Conservation (phyloP, 352 stramenopile genomes). For the Pilasporangium apinafurcum region DNA sequence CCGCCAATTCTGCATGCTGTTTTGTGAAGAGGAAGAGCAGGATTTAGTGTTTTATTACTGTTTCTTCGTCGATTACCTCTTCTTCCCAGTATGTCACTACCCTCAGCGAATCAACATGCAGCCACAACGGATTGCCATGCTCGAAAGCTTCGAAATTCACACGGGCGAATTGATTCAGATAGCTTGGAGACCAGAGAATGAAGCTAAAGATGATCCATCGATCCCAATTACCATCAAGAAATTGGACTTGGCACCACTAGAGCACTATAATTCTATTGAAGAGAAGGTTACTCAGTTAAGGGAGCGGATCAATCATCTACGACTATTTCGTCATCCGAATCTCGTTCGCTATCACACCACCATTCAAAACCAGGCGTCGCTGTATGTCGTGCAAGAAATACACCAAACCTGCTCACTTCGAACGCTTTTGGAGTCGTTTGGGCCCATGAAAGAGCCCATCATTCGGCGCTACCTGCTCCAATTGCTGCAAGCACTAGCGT, state of each 20-base stretch:
- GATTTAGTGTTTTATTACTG: conserved; percentile 27
- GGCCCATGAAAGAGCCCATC: conserved; percentile 63
- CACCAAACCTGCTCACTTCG: conserved; percentile 37
- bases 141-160: neutral
- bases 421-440: conserved; percentile 64
- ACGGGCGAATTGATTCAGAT: neutral
- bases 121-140: neutral
- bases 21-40: conserved; percentile 13
- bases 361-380: conserved; percentile 16
- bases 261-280: neutral
- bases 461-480: conserved; percentile 64
- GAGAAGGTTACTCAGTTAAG: conserved; percentile 13
- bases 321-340: conserved; percentile 36
- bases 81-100: conserved; percentile 30
- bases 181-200: neutral
- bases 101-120: conserved; percentile 3
- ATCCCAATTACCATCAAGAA: neutral
- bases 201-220: conserved; percentile 7
- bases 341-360: conserved; percentile 28
- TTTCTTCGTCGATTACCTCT: conserved; percentile 46
- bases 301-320: conserved; percentile 26
- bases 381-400: conserved; percentile 30
- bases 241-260: too few relatives aligned
- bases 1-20: conserved; percentile 28
- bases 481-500: conserved; percentile 40